phyloP scores from a whole-genome alignment of 441 rosid genomes.

The Pelargonium citronellum region DNA sequence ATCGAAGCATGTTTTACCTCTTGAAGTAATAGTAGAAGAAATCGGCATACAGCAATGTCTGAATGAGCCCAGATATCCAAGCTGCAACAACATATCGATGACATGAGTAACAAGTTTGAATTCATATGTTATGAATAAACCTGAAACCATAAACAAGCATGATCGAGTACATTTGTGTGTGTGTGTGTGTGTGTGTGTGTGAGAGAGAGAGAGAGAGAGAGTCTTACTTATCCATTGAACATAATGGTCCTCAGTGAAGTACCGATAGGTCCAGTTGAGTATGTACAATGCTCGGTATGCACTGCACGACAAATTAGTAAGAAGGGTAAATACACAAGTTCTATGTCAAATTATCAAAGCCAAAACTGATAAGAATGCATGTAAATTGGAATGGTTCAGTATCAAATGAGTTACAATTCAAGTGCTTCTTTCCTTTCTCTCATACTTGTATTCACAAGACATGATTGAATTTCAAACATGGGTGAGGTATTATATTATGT shows the following conservation, averaged over 20 bases:
- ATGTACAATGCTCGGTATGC: constrained; percentile 49
- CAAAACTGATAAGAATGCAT: constrained; percentile 6
- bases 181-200: too few species aligned
- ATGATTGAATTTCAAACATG: not conserved
- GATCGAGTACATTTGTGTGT: too few species aligned
- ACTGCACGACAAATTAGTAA: constrained; percentile 29
- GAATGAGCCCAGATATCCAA: constrained; percentile 50
- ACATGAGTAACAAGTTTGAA: not conserved
- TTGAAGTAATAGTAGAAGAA: constrained; percentile 56
- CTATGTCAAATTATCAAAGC: not conserved
- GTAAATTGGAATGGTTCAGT: too few species aligned
- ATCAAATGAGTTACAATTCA: not conserved
- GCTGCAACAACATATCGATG: constrained; percentile 32
- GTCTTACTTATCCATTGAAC: constrained; percentile 52
- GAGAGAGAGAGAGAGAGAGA: constrained; percentile 21
- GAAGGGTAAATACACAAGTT: constrained; percentile 4
- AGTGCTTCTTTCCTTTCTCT: not conserved
- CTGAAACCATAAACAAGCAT: too few species aligned
- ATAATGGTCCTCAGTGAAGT: constrained; percentile 40
- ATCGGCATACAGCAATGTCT: constrained; percentile 54
- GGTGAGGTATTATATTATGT: too few species aligned
- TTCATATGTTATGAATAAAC: not conserved
- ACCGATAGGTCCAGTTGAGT: constrained; percentile 57
- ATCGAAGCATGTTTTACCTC: constrained; percentile 27
- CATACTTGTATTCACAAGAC: not conserved